Base-by-base conservation (phyloP, 345 rosid species). In the Eucalyptus pauciflora region DNA sequence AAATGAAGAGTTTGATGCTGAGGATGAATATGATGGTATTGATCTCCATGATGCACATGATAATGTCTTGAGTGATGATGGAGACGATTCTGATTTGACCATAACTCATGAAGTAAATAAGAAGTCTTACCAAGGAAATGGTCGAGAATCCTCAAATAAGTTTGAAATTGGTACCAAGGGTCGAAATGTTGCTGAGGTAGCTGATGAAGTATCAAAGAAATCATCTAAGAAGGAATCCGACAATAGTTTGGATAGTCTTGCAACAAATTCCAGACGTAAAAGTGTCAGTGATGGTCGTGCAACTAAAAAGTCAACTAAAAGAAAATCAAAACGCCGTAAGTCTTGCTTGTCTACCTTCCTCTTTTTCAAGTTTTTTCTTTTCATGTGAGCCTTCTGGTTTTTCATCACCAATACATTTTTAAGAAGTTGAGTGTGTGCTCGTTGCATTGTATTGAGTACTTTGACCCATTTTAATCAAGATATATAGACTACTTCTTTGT, bases 281-380 rank as follows among this genome's bases (percentile, higher is more conserved):
- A 80, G 56, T 87, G 86, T 25, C 45, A 80, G 60, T 81, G 87
- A 91, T 90, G 92, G 90, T 51, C 95, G 93, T 90, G 91, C 94
- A 31, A 90, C 91, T 88, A 93, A 91, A 93, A 89, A 89, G 90
- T 89, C 95, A 31, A 80, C 95, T 18, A 97, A 94, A 92, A 94
- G 92, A 91, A 98, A 91, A 92, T 67, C 94, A 37, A 95, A 90
- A 90, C 96, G 94, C 31, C 95, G 92, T n/a, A 96, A 94, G 91
- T 76, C 48, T 76, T 20, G 46, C 14, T 37, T 20, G 43, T 76
- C 83, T 71, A 76, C 27, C 83, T 76, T 18, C 43, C 83, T 76
- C 43, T 37, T 37, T 41, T 71, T 71, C 46, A 71, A 18, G 4
- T 71, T 71, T 71, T 37, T 45, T 76, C 46, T 37, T 37, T 76